Evolutionary conservation across 306 rosid genomes (phyloP), one percentile per base, ranked within the genome.

Genomic region (Casuarina glauca): DNA sequence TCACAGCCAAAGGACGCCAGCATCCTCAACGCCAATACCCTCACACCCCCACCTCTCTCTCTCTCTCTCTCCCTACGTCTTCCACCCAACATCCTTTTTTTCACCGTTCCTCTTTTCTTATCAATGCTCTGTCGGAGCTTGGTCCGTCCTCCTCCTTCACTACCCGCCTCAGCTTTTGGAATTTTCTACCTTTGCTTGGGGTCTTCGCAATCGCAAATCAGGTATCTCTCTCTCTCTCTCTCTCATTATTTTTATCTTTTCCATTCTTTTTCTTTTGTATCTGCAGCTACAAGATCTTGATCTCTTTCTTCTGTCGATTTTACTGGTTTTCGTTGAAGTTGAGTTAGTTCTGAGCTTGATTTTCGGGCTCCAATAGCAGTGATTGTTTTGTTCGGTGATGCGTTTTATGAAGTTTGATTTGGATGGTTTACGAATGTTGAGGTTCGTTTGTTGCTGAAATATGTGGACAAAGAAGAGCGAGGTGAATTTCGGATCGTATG

Each of bases 111-210:
- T 68, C 35, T 49, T 76, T 45, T 9, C 53, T 74, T 79, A 52
- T 84, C 70, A n/a, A 60, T 51, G 71, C 79, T 57, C 73, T 9
- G 74, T 68, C 32, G 68, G 77, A 80, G 77, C 68, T 61, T 19
- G 63, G 78, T 76, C 4, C 45, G 76, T 36, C 73, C 36, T 8
- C 71, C 54, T 54, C 51, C 32, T 39, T 26, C 50, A 45, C 55
- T 4, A 0, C 74, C 6, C 15, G 10, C 36, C 66, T 12, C 74
- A 62, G 44, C 71, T 35, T 55, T 48, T 79, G 55, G 78, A 44
- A 46, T 71, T 79, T 26, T 20, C 46, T 53, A 39, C 19, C 41
- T 12, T 5, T 54, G n/a, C 15, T 64, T 16, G 70, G 66, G 70
- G 54, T 57, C 77, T 58, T 52, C 63, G 49, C 60, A 57, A 41